Evolutionary conservation across 139 green algal species (phyloP), one percentile per base, ranked within the genome.

Genomic region (Chlorella vulgaris): DNA sequence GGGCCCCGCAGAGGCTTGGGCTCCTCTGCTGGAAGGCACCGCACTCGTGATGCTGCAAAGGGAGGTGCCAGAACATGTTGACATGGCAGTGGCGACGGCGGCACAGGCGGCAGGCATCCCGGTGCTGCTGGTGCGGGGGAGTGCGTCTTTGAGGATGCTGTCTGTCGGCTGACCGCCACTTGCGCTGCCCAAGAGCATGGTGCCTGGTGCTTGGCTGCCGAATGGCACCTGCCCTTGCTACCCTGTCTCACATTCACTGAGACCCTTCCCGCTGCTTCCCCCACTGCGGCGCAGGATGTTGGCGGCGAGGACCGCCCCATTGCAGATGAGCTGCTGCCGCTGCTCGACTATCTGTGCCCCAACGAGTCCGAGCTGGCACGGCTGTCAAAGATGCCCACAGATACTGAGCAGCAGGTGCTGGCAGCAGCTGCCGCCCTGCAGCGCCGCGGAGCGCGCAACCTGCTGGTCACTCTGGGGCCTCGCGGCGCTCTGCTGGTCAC

Each of bases 11-110:
- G 40, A 21, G 7, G 67, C 39, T n/a, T 24, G 40, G 58, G 68
- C 40, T 2, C 39, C 55, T 33, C 74, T 84, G 42, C 39, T 88
- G 31, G 1, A n/a, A 15, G 69, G 76, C n/a, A 80, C 84, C 0
- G 87, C 71, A 2, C 87, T 77, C 36, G 58, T 96, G 81, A 53
- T 96, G 86, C 83, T 96, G 69, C 92, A 96, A 74, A 80, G 91
- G 22, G 92, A 96, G 83, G 71, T 96, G 19, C 92, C 92, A 2
- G 88, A 95, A 71, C 73, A 80, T 4, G 91, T 96, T 35, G 96
- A 96, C 58, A 36, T 87, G 22, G 86, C 81, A 13, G 82, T 88
- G 40, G 91, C 89, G 3, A 36, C 63, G 13, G 88, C 83, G 15
- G 90, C 87, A 13, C 74, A 82, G 22, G 81, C 69, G 0, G 88